Evolutionary conservation across 2,329 filamentous ascomycete genomes (phyloP).

Genomic region (Pseudogymnoascus sp.): DNA sequence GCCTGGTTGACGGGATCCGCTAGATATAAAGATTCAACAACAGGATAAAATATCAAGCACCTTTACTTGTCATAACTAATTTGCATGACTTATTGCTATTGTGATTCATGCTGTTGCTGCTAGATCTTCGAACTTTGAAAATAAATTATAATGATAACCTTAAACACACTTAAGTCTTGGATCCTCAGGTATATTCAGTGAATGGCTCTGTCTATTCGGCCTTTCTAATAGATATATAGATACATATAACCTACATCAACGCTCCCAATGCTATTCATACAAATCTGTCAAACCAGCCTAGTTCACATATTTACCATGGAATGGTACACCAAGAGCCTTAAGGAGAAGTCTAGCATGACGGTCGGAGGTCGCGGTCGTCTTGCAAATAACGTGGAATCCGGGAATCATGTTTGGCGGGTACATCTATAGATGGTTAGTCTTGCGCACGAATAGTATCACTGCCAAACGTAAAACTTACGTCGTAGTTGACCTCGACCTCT

Average conservation of each 20-base stretch:
- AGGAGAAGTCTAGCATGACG: constrained; percentile 25
- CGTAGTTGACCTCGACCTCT: constrained; percentile 90
- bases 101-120: not conserved
- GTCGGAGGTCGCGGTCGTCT: constrained; percentile 26
- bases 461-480: constrained; percentile 52
- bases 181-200: not conserved
- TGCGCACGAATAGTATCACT: not conserved
- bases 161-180: not conserved
- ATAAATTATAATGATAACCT: not conserved
- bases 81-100: not conserved
- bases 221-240: constrained; percentile 6
- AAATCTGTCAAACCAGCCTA: constrained; percentile 12
- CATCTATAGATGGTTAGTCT: constrained; percentile 36
- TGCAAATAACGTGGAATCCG: constrained; percentile 30
- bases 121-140: not conserved
- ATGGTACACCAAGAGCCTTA: constrained; percentile 24
- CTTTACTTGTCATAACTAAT: not conserved
- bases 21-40: not conserved
- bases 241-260: constrained; percentile 12
- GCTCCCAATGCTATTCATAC: constrained; percentile 9
- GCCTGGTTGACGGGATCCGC: not conserved
- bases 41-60: not conserved
- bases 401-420: constrained; percentile 44
- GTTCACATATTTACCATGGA: constrained; percentile 25
- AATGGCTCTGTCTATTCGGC: constrained; percentile 3